Base-by-base conservation (phyloP, 768 basidiomycete genomes). In the Calocera cornea region DNA sequence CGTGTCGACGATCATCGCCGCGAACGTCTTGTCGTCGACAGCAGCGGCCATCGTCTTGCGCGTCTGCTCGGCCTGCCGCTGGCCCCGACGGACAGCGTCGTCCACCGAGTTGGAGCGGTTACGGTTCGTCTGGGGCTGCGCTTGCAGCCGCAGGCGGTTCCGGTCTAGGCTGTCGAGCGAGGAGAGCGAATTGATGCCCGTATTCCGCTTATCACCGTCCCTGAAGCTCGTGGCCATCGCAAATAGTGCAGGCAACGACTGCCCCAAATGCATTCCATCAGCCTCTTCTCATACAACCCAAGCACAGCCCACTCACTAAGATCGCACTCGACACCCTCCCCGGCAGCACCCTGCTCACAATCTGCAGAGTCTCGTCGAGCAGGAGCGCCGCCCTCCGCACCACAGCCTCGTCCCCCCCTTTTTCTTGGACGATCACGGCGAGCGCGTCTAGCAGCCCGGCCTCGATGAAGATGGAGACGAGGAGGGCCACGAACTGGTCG, bases 21-120 rank as follows among this genome's bases (percentile, higher is more conserved):
- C 92, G 77, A 98, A 99, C 2, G 88, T 84, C 75, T 83, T 87
- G 76, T 98, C 97, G 74, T 99, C 97, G 85, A 98, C 91, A 77
- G 92, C 90, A 83, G 97, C 86, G 68, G 88, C 89, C 74, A 89
- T 83, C 74, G 93, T 92, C 66, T 97, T 81, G 76, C 91, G 94
- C 29, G 85, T 87, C 72, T 93, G 90, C 72, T 97, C 92, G 1
- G 95, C 88, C 71, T 93, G 92, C 69, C 90, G 82, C 76, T 97
- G 95, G 14, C 90, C 90, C 54, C 93, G 83, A 34, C 90, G 84
- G 34, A 95, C 83, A 1, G 90, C 83, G 72, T 97, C 95, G 73
- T 95, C 92, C 0, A 89, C 81, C 2, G 76, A 76, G 64, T 77
- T 74, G 10, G 75, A 70, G 33, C 79, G 75, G 16, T n/a, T 34